Percentiles rank a stretch among this genome's conserved stretches.
Evolutionary conservation across 805 yeast species (phyloP).

Genomic region (Nakazawaea siamensis): DNA sequence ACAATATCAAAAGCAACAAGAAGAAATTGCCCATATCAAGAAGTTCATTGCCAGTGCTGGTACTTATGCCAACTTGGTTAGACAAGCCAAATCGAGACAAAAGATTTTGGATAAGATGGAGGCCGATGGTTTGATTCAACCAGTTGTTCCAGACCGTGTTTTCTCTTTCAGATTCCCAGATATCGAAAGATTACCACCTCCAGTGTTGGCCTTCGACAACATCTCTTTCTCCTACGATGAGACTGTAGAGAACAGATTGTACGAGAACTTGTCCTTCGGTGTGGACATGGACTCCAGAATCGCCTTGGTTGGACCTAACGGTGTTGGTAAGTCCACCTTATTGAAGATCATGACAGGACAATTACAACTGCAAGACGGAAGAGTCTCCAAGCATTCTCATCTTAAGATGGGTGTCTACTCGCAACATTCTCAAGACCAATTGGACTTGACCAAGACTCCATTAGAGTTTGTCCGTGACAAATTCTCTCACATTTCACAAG

Average conservation of each 20-base stretch:
- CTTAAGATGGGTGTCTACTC: constrained; percentile 98
- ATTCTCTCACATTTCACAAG: constrained; percentile 85
- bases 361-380: constrained; percentile 81
- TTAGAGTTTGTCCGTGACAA: constrained; percentile 95
- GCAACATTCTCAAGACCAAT: constrained; percentile 97
- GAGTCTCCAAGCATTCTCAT: constrained; percentile 96
- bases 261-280: constrained; percentile 90
- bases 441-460: constrained; percentile 91
- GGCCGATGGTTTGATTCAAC: constrained; percentile 94
- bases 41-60: constrained; percentile 99
- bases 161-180: constrained; percentile 92
- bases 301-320: constrained; percentile 97
- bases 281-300: constrained; percentile 99
- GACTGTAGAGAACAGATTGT: constrained; percentile 75
- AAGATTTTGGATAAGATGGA: constrained; percentile 99
- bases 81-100: constrained; percentile 98
- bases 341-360: constrained; percentile 96
- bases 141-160: constrained; percentile 88
- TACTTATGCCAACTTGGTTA: constrained; percentile 97
- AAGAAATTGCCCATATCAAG: constrained; percentile 96
- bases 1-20: constrained; percentile 95
- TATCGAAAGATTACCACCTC: constrained; percentile 97
- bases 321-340: constrained; percentile 97
- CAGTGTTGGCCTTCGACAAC: constrained; percentile 93
- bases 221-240: constrained; percentile 90